Evolutionary conservation across 2,329 filamentous ascomycete species (phyloP).

Genomic region (Bimuria novae-zelandiae): DNA sequence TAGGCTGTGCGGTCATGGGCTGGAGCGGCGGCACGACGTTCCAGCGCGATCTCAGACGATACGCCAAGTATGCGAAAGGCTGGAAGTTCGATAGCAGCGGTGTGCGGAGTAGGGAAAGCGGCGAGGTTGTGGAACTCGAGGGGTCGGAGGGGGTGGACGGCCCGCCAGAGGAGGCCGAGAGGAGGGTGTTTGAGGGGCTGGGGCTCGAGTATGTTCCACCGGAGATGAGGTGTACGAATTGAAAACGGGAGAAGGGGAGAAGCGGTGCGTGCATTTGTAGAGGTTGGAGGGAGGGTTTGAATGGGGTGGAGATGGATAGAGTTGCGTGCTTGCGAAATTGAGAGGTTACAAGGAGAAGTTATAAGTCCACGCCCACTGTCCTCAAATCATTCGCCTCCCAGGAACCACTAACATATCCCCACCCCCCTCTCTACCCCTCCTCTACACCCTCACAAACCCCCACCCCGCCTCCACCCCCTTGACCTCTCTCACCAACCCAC

Average conservation of each 20-base stretch:
- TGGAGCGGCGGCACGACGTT: slow-evolving; percentile 93
- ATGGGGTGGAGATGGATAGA: too few species aligned
- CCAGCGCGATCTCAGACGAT: slow-evolving; percentile 80
- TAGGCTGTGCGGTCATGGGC: slow-evolving; percentile 83
- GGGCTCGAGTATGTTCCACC: slow-evolving; percentile 59
- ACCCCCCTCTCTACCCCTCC: too few species aligned
- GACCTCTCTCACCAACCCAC: neutral
- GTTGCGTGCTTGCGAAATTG: too few species aligned
- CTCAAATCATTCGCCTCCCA: too few species aligned
- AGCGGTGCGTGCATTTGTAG: too few species aligned
- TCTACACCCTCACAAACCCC: neutral
- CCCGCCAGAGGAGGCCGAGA: slow-evolving; percentile 74
- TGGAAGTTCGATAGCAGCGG: slow-evolving; percentile 95
- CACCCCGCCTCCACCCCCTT: neutral
- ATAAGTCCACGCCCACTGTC: too few species aligned
- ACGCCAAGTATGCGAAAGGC: slow-evolving; percentile 71
- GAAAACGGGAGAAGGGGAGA: too few species aligned
- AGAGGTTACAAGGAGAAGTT: too few species aligned
- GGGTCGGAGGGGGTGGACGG: slow-evolving; percentile 49
- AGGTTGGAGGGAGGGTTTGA: too few species aligned
- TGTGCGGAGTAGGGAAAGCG: slow-evolving; percentile 68
- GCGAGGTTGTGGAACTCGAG: slow-evolving; percentile 74
- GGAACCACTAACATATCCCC: too few species aligned
- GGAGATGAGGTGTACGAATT: slow-evolving; percentile 52
- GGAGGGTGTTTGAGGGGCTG: slow-evolving; percentile 75